Conservation (phyloP, 2,329 filamentous ascomycete species). For the Trichophyton equinum region DNA sequence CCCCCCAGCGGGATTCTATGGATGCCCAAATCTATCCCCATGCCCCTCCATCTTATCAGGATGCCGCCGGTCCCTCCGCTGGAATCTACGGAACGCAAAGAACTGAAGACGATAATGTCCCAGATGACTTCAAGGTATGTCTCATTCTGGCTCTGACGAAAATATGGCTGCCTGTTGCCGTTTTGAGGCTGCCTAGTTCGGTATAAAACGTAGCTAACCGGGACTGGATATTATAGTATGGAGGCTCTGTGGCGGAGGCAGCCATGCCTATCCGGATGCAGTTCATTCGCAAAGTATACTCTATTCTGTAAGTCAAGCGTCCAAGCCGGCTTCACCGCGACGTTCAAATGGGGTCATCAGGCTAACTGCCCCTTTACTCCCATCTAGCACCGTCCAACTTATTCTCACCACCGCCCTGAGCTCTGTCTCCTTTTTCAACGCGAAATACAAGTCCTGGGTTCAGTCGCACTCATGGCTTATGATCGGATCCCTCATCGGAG, state of each 20-base stretch:
- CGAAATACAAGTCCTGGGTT: conserved; percentile 72
- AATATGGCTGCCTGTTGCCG: background rate
- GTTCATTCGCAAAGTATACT: conserved; percentile 95
- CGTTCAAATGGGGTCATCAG: too few species aligned
- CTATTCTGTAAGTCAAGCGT: conserved; percentile 55
- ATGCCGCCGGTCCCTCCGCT: conserved; percentile 43
- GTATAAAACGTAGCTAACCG: background rate
- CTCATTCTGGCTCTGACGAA: background rate
- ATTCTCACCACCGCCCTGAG: conserved; percentile 70
- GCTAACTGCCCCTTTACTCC: background rate
- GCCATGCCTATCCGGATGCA: conserved; percentile 93
- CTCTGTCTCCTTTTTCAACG: conserved; percentile 73
- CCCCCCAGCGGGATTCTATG: conserved; percentile 76
- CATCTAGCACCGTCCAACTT: conserved; percentile 64
- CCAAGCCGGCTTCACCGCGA: background rate
- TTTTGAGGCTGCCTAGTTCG: conserved; percentile 2
- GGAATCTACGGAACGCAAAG: conserved; percentile 54
- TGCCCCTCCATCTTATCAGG: conserved; percentile 71
- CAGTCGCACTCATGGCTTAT: conserved; percentile 72
- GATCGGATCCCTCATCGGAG: conserved; percentile 72
- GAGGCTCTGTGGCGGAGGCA: conserved; percentile 82
- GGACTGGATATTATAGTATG: conserved; percentile 50
- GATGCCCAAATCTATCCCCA: conserved; percentile 58
- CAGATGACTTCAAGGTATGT: conserved; percentile 86
- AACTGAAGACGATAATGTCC: conserved; percentile 76